Conservation (phyloP, 2,329 filamentous ascomycete species). For the Aureobasidium zeae region DNA sequence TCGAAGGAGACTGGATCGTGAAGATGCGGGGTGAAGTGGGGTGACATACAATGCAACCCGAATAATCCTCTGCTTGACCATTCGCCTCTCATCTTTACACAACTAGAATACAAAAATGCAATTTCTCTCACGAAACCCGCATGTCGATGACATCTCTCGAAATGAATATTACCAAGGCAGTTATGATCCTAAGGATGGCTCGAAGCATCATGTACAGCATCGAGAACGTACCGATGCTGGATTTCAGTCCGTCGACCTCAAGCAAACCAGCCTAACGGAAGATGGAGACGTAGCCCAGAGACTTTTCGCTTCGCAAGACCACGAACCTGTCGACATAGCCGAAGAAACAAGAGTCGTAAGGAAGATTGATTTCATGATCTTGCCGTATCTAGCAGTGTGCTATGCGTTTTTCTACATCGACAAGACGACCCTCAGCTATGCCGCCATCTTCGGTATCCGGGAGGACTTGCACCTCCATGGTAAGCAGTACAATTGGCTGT, state of each 20-base stretch:
- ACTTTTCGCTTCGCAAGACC: slow-evolving; percentile 37
- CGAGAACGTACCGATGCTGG: background rate
- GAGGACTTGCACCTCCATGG: slow-evolving; percentile 50
- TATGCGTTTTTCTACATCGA: slow-evolving; percentile 32
- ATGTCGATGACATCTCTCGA: slow-evolving; percentile 4
- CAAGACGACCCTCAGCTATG: slow-evolving; percentile 52
- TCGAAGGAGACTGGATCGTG: background rate
- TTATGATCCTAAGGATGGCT: slow-evolving; percentile 2
- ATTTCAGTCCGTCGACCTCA: slow-evolving; percentile 21
- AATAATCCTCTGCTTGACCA: too few species aligned
- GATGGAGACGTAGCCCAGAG: slow-evolving; percentile 41
- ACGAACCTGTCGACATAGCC: slow-evolving; percentile 39
- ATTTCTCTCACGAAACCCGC: background rate
- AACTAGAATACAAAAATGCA: background rate
- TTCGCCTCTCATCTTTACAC: background rate
- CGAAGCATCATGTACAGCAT: background rate
- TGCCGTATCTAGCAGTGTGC: slow-evolving; percentile 38
- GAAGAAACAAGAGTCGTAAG: slow-evolving; percentile 42
- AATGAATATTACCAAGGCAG: background rate
- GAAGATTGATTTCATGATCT: slow-evolving; percentile 51
- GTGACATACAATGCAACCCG: background rate
- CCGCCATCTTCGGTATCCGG: slow-evolving; percentile 55
- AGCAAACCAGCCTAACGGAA: slow-evolving; percentile 23
- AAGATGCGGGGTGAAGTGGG: slow-evolving; percentile 2
- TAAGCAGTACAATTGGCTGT: slow-evolving; percentile 49